Percentiles rank a stretch among this genome's conserved stretches.
Conservation (phyloP, 1,284 basidiomycete genomes). For the Tylopilus sp. region DNA sequence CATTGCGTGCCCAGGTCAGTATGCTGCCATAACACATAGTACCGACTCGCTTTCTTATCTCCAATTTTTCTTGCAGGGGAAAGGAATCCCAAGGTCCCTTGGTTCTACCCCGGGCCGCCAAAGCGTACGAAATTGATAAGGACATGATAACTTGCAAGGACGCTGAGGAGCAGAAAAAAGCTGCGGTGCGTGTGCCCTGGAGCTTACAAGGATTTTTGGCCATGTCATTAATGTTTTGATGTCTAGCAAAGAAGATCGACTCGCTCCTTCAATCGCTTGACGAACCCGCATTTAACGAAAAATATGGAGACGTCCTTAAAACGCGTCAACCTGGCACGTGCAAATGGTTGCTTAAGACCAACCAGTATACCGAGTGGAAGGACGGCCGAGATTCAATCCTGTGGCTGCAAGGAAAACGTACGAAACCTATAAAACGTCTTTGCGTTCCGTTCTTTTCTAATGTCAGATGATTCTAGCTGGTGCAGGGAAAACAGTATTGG, state of each 20-base stretch:
- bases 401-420: conserved; percentile 21
- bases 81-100: no score
- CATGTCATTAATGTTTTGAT: no score
- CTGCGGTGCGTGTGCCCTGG: no score
- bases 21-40: no score
- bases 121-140: no score
- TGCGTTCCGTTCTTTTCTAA: neutral
- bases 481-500: conserved; percentile 4
- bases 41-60: no score
- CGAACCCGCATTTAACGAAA: neutral
- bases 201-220: no score
- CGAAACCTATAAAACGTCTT: neutral
- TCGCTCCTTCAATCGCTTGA: neutral
- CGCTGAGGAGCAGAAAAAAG: no score
- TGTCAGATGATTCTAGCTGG: neutral
- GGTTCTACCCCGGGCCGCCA: neutral
- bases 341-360: conserved; percentile 5
- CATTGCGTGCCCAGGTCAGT: no score
- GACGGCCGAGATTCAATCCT: neutral
- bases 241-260: neutral
- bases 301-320: neutral
- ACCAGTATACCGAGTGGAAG: conserved; percentile 5
- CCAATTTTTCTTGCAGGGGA: no score
- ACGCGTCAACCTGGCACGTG: conserved; percentile 7
- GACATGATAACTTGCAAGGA: no score